Base-by-base conservation (phyloP, 73 alveolate species). In the Paramecium octaurelia region DNA sequence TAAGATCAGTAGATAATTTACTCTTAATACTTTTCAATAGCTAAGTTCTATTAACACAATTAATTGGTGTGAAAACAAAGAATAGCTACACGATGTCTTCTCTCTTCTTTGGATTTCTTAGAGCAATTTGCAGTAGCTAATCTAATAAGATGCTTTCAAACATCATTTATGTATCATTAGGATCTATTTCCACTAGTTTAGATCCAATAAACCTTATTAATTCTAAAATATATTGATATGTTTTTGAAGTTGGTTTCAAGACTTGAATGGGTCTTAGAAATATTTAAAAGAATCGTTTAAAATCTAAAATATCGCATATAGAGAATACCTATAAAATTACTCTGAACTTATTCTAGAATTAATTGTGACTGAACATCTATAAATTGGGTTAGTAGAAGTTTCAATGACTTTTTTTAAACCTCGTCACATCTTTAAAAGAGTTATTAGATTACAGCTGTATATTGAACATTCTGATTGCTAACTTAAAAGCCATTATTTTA, bases 151-250 rank as follows among this genome's bases (percentile, higher is more conserved):
- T 89, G 23, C 84, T 89, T 89, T 89, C 94, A 29, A 89, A 89
- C 94, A 89, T 89, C 94, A 89, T 89, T 70, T 89, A 71, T 21
- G 94, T 89, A 50, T 83, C 88, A 34, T 89, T 46, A 16, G 92
- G 89, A 89, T 89, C 94, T 16, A 58, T 38, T 12, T 89, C 94
- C 73, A 89, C 94, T 70, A 89, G 42, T 70, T 77, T 58, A 16
- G 83, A 46, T 48, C 92, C 94, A 6, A 89, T 68, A 24, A 70
- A 70, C 38, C 91, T 77, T 27, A 89, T 70, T 29, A 89, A 27
- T 9, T 83, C 75, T 18, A 89, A 43, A 46, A 89, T 89, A 20
- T 7, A 44, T 35, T 58, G 31, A 40, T 64, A 89, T 21, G 94
- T 89, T 35, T 89, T 89, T 6, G 94, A 89, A 21, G 94, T 89